phyloP scores from a whole-genome alignment of 2,329 filamentous ascomycete genomes.

The Alternaria arbusti region DNA sequence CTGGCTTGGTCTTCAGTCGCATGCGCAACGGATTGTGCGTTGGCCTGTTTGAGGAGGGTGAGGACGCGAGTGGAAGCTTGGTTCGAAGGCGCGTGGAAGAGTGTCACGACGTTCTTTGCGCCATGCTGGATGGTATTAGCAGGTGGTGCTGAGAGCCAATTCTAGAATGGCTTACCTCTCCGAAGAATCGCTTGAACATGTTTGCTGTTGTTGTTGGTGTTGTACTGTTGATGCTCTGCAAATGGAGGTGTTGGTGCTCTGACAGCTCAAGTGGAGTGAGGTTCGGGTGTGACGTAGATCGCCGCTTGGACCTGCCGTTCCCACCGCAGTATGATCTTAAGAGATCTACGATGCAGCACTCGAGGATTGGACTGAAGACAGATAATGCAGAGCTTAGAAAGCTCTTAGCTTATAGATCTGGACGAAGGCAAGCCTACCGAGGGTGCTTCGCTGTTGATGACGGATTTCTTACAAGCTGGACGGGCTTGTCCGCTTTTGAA shows the following conservation, averaged over 20 bases:
- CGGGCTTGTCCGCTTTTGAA: not conserved
- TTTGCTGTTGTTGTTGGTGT: conserved; percentile 12
- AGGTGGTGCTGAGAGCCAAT: not conserved
- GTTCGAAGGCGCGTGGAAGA: conserved; percentile 86
- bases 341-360: not conserved
- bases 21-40: conserved; percentile 69
- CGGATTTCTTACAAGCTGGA: no score
- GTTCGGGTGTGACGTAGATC: conserved; percentile 37
- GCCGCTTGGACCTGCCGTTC: conserved; percentile 17
- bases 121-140: conserved; percentile 44
- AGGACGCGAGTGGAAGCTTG: conserved; percentile 76
- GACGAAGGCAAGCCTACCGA: not conserved
- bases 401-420: not conserved
- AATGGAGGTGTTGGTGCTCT: conserved; percentile 22
- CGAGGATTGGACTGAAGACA: not conserved
- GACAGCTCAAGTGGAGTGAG: conserved; percentile 25
- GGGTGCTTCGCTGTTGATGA: not conserved
- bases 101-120: conserved; percentile 81
- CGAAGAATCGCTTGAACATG: conserved; percentile 57
- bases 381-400: not conserved
- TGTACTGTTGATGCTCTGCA: conserved; percentile 11
- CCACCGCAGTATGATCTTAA: conserved; percentile 2
- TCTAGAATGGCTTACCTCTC: conserved; percentile 47
- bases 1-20: conserved; percentile 78
- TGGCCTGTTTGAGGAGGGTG: conserved; percentile 79